Base-by-base conservation (phyloP, 352 stramenopile genomes). In the Paralagenidium karlingii region DNA sequence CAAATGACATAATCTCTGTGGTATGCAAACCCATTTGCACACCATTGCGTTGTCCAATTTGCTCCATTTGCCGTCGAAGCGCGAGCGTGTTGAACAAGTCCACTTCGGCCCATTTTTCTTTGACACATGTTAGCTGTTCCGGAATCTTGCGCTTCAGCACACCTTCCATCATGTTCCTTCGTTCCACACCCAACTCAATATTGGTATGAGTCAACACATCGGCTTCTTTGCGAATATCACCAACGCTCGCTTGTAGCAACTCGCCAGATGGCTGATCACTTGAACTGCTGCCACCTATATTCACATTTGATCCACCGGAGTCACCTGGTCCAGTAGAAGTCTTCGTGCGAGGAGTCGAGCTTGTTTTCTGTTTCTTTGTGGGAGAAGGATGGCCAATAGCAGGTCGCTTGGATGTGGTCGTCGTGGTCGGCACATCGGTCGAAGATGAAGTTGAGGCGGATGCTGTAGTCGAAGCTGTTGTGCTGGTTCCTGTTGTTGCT, bases 131-230 rank as follows among this genome's bases (percentile, higher is more conserved):
- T 10, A 54, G 32, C 13, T 42, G 29, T 8, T 54, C 44, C 8
- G 67, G 51, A 10, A 39, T 53, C 19, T 20, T 16, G 22, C 30
- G 30, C 8, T 20, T 16, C 15, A 87, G 37, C 5, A 56, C 51
- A 3, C 70, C 58, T 8, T 82, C 68, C 68, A 88, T 77, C 78
- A 92, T 92, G 19, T 68, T 68, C 10, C 73, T 65, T 1, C 77
- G 70, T 51, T 92, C 78, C 9, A 51, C 55, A n/a, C 57, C 50
- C 26, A 88, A 32, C 32, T 92, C 78, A 38, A 92, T 85, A 13
- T 51, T 65, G 19, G 78, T 92, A 49, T 92, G 78, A 3, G 70
- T 92, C 26, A 92, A 50, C 19, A 89, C 78, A 46, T 92, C 78
- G 5, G 78, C 78, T 49, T 92, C 78, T 44, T 65, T 77, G 18